phyloP scores from a whole-genome alignment of 2,329 filamentous ascomycete genomes.

The Fusarium sp. region DNA sequence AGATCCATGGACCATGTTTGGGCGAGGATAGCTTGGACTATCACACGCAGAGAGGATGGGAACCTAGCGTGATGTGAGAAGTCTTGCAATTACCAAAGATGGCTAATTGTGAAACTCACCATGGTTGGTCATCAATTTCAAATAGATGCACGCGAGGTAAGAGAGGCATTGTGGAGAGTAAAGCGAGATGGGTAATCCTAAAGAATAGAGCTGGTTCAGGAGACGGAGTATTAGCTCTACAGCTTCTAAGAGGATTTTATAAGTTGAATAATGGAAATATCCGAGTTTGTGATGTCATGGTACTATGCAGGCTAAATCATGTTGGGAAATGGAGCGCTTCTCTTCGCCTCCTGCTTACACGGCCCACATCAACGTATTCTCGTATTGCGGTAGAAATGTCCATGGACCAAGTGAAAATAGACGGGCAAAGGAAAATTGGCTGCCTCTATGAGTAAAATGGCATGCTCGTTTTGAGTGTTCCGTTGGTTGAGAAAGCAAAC shows the following conservation, averaged over 20 bases:
- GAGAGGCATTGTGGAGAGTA: neutral
- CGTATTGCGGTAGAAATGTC: neutral
- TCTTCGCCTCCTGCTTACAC: neutral
- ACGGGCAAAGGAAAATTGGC: neutral
- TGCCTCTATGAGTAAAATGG: neutral
- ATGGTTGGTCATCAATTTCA: neutral
- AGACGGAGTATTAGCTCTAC: neutral
- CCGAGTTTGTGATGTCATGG: neutral
- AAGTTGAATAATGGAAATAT: neutral
- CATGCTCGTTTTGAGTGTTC: neutral
- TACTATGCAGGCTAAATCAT: neutral
- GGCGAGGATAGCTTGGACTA: neutral
- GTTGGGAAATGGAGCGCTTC: neutral
- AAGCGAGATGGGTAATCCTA: too few relatives aligned
- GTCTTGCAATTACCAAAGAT: fast-evolving
- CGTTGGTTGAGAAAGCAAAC: neutral
- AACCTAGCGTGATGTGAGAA: neutral
- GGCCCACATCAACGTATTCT: neutral
- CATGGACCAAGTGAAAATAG: neutral
- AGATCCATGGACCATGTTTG: neutral
- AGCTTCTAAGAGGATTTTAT: neutral
- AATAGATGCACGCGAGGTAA: neutral
- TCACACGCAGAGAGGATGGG: neutral
- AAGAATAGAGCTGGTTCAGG: too few relatives aligned
- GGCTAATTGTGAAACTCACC: neutral